These are phyloP conservation scores for Rhodosporidiobolus odoratus DNA, from an alignment of 768 basidiomycete genomes.

Conservation along the genomic window DNA sequence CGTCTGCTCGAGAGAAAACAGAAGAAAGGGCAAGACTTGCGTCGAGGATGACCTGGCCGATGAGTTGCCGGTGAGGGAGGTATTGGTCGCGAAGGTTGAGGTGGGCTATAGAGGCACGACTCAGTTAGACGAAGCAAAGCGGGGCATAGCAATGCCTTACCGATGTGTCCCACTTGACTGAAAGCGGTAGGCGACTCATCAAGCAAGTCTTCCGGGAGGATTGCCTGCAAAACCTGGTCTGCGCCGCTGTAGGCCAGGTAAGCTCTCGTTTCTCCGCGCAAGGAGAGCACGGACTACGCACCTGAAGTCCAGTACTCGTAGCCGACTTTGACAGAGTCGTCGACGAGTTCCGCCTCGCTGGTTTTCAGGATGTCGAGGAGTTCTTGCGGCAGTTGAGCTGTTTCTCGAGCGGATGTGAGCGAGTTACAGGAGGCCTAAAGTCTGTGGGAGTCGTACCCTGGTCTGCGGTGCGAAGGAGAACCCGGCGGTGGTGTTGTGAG, in stretches of 20 bases:
- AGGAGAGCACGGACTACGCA: conserved; percentile 42
- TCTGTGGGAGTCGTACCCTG: background rate
- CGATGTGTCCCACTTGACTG: conserved; percentile 83
- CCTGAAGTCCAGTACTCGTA: conserved; percentile 89
- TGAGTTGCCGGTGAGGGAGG: conserved; percentile 80
- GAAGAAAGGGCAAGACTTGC: conserved; percentile 51
- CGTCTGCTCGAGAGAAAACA: background rate
- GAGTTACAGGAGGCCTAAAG: conserved; percentile 37
- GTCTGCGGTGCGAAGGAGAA: conserved; percentile 30
- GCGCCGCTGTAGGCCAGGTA: too few species aligned
- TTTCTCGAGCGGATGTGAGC: conserved; percentile 51
- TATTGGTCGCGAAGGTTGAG: conserved; percentile 86
- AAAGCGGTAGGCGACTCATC: conserved; percentile 81
- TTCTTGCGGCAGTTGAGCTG: conserved; percentile 63
- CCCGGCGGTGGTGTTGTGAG: conserved; percentile 16
- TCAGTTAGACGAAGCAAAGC: background rate
- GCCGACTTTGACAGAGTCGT: conserved; percentile 60
- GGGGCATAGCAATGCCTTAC: conserved; percentile 49
- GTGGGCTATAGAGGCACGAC: conserved; percentile 60
- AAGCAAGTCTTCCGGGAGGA: conserved; percentile 71
- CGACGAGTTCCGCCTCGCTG: conserved; percentile 54
- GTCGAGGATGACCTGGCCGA: conserved; percentile 87
- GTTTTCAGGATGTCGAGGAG: conserved; percentile 56
- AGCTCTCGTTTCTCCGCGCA: too few species aligned
- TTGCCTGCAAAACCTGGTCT: conserved; percentile 79